phyloP scores from a whole-genome alignment of 495 filamentous ascomycete species.

The Penicillium waksmanii region DNA sequence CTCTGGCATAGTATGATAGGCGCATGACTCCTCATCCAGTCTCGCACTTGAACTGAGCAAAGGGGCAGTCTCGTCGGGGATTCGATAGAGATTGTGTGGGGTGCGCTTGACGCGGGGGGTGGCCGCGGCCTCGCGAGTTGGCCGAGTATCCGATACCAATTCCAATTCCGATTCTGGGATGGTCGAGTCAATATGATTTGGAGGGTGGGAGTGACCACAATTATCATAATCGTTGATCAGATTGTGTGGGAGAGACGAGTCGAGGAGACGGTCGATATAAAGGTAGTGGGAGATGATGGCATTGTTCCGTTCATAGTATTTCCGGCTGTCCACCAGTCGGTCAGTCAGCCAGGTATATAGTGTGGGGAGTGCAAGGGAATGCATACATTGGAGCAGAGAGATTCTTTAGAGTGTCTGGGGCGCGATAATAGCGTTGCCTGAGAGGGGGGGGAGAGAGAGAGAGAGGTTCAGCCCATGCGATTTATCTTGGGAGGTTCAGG shows the following conservation, averaged over 20 bases:
- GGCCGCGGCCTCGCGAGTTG: constrained; percentile 7
- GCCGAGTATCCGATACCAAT: not conserved
- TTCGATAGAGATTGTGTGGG: constrained; percentile 76
- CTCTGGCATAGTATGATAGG: constrained; percentile 34
- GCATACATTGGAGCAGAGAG: constrained; percentile 38
- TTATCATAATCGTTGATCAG: constrained; percentile 79
- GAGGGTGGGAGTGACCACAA: constrained; percentile 9
- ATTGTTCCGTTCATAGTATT: constrained; percentile 87
- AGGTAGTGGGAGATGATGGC: constrained; percentile 82
- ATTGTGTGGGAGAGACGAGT: constrained; percentile 83
- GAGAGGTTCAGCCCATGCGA: not conserved
- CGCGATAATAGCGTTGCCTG: constrained; percentile 42
- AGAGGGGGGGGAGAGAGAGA: not conserved
- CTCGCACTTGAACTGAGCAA: constrained; percentile 36
- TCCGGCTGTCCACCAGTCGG: constrained; percentile 42
- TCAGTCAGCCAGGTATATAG: not conserved
- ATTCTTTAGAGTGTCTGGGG: constrained; percentile 31
- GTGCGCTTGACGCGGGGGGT: constrained; percentile 69
- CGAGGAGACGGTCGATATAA: constrained; percentile 88
- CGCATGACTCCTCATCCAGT: constrained; percentile 35
- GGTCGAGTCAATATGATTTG: not conserved
- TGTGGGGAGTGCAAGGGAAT: not conserved
- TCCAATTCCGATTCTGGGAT: not conserved
- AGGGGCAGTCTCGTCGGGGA: constrained; percentile 72
- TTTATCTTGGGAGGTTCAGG: too few species aligned